These are phyloP conservation scores for Spinellus fusiger DNA, from an alignment of 192 early-diverging fungal species.

Conservation along the genomic window DNA sequence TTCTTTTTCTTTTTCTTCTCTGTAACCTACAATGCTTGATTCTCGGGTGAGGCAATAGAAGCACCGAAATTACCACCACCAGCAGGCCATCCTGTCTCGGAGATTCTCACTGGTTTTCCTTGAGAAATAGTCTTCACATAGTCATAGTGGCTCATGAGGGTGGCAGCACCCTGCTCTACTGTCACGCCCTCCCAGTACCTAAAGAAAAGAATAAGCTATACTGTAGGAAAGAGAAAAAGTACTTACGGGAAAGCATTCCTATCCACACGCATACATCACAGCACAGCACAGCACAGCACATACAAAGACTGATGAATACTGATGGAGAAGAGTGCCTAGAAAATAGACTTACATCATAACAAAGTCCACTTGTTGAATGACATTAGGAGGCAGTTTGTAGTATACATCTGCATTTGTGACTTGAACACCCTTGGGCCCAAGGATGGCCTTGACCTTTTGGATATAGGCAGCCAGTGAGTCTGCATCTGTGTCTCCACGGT, in stretches of 20 bases:
- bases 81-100: constrained; percentile 61
- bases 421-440: constrained; percentile 31
- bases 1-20: too few species aligned
- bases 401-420: constrained; percentile 56
- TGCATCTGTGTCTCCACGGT: constrained; percentile 44
- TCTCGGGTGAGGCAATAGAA: constrained; percentile 40
- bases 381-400: constrained; percentile 30
- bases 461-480: constrained; percentile 42
- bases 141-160: constrained; percentile 44
- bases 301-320: not conserved
- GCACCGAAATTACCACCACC: constrained; percentile 40
- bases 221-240: too few species aligned
- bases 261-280: not conserved
- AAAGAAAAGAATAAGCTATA: constrained; percentile 19
- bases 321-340: not conserved
- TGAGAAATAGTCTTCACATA: constrained; percentile 37
- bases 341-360: constrained; percentile 46
- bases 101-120: constrained; percentile 46
- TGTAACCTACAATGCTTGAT: constrained; percentile 35
- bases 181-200: constrained; percentile 54
- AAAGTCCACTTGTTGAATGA: constrained; percentile 49
- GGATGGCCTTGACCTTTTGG: constrained; percentile 28
- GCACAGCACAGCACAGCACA: too few species aligned
- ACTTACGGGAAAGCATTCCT: constrained; percentile 30
- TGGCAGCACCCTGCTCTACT: constrained; percentile 40